Evolutionary conservation across 2,329 filamentous ascomycete genomes (phyloP), one percentile per base, ranked within the genome.

Genomic region (Calonectria pseudoturangicola): DNA sequence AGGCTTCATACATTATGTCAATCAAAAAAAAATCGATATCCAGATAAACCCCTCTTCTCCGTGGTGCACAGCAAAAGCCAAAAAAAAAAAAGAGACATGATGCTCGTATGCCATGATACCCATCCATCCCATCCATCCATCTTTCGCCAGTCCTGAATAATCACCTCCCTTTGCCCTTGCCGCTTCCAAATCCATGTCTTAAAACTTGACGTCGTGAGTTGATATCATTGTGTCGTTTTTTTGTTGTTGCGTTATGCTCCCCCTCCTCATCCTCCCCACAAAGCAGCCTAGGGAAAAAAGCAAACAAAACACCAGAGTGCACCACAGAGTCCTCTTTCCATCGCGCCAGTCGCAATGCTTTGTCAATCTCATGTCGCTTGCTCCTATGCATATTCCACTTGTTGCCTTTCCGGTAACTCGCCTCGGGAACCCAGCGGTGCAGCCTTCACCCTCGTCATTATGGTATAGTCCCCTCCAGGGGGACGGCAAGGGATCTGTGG

Each of bases 291-390:
- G 76, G 77, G 77, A 30, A 16, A 54, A 56, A 66, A 43, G 43
- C 30, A 66, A 43, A 30, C 25, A 21, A 41, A 76, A 80, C 76
- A 78, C 75, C 75, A 30, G 39, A 66, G 68, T 71, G 68, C 72
- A 73, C 68, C 76, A 65, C 71, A 69, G 58, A 75, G 70, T 74
- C 41, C 75, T 51, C 36, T 62, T 68, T 71, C 69, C 69, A 74
- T 78, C 71, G 74, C 78, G 78, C 78, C 78, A 68, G 28, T 78
- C 68, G 70, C 76, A 80, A 80, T 80, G 76, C 77, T 74, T 73
- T 66, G 54, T 70, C 67, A 70, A 76, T 73, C 77, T 67, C 27
- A 51, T 33, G 54, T 6, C 39, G 21, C 18, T 51, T 69, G 47
- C 58, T 50, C 30, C 54, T 60, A 56, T 30, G 36, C 33, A 33